Evolutionary conservation across 179 eudicot species (phyloP), one percentile per base, ranked within the genome.

Genomic region (Corrigiola litoralis): DNA sequence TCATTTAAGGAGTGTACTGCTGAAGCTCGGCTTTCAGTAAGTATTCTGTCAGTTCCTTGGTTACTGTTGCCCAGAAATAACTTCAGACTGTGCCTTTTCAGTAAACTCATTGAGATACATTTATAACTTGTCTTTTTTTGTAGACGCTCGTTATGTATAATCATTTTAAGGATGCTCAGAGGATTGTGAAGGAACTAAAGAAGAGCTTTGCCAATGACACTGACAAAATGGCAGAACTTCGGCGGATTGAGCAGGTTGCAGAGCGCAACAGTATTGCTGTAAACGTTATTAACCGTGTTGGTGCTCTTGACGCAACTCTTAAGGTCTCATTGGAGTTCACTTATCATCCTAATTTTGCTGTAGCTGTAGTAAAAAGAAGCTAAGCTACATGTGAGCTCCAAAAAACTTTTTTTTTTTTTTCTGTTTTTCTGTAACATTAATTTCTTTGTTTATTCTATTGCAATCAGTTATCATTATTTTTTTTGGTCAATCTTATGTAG

Each of bases 91-190:
- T 47, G 67, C 33, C 17, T 49, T 21, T 63, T 38, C 17, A 27
- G 32, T 38, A 37, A 41, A 28, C 36, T 57, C 6, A 25, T 52
- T n/a, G 23, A 17, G 52, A 14, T 32, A 6, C 63, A 52, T 62
- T 13, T 1, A 44, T 44, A 29, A 53, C 41, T 16, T 18, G 17
- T 57, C 41, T 49, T 58, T 36, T 36, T 58, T 46, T 47, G 49
- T 79, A 94, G 99, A 82, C 80, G 12, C 80, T 88, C 6, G 79
- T 76, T 21, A 64, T 69, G 54, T 76, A 80, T 54, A 87, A 88
- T 63, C 85, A 83, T 77, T 94, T 94, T 70, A 90, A 86, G 63
- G 97, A 94, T 69, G 97, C 96, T 24, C 94, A 79, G 74, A 87
- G 78, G 74, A 86, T 88, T 23, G 94, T 86, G 0, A 90, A 86